A percentile compares a stretch with the other conserved stretches of the same genome.
Conservation (phyloP, 129 eudicot genomes). For the Gnaphalium uliginosum region DNA sequence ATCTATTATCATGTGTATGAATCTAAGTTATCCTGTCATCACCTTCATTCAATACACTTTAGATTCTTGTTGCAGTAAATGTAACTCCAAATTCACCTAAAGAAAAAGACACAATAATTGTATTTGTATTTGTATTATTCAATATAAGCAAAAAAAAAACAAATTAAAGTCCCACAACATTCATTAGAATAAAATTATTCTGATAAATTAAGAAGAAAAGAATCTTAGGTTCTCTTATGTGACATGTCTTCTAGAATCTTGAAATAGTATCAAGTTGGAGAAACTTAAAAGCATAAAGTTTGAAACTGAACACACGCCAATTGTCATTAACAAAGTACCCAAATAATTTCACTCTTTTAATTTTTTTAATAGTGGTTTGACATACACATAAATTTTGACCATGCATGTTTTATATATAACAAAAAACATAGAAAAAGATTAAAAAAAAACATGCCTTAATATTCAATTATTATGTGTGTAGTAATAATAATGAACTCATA, state of each 20-base stretch:
- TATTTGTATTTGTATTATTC: neutral
- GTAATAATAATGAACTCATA: neutral
- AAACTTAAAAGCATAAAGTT: conserved; percentile 39
- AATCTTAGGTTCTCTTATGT: conserved; percentile 11
- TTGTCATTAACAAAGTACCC: conserved; percentile 8
- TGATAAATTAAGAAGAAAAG: neutral
- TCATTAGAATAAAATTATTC: neutral
- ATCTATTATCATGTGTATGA: neutral
- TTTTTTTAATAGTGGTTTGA: conserved; percentile 4
- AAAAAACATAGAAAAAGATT: too few species aligned
- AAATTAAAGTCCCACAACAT: neutral
- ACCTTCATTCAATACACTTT: neutral
- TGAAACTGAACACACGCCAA: conserved; percentile 19
- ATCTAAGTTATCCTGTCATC: neutral
- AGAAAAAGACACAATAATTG: neutral
- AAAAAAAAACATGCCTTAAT: neutral
- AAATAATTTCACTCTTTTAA: neutral
- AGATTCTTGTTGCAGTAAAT: neutral
- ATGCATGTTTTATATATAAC: neutral
- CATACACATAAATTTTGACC: conserved; percentile 33
- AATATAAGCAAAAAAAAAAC: neutral
- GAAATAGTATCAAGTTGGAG: conserved; percentile 13
- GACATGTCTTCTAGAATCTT: conserved; percentile 25
- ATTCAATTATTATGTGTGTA: neutral
- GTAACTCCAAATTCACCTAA: neutral